Evolutionary conservation across 2,329 filamentous ascomycete genomes (phyloP), one percentile per base, ranked within the genome.

Genomic region (Xylaria sp.): DNA sequence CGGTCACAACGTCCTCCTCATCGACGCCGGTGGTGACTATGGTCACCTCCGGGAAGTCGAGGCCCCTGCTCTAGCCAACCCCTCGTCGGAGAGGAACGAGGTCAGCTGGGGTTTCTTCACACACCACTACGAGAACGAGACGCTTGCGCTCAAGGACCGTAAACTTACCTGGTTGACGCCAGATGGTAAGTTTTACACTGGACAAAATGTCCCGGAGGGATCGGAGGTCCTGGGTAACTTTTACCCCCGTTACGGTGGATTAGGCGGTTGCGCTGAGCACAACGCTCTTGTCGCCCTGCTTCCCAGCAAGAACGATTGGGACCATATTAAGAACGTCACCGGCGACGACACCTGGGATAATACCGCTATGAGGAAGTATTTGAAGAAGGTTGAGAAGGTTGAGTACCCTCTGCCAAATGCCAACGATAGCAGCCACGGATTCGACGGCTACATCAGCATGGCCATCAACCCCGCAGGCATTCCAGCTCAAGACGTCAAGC

Each of bases 41-140:
- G 84, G 82, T 20, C 79, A 81, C 56, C 77, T 78, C 41, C 76
- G 80, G 67, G 83, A 86, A 73, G 84, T 87, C 69, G 82, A 84
- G 10, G 82, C 89, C 5, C 87, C 88, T 7, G 83, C 86, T 1
- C 83, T 86, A 72, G 83, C 84, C 25, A 82, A 83, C 56, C 81
- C 83, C 23, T 82, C 85, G 1, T 87, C 85, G 12, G 86, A 90
- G 72, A 85, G 89, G 67, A 81, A 81, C 28, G 81, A 83, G 20
- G 82, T 89, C 71, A 79, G 82, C 53, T 91, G 89, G 89, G 85
- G 89, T 76, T 90, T 87, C 78, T 91, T 86, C 70, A 86, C 89
- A n/a, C 83, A 83, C 53, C 88, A 90, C 76, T 90, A 89, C 73
- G 80, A 82, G 9, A 83, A 90, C 68, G 78, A 86, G 52, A 76